These are phyloP conservation scores for Amaranthus cruentus DNA, from an alignment of 148 eudicot genomes.

Conservation along the genomic window DNA sequence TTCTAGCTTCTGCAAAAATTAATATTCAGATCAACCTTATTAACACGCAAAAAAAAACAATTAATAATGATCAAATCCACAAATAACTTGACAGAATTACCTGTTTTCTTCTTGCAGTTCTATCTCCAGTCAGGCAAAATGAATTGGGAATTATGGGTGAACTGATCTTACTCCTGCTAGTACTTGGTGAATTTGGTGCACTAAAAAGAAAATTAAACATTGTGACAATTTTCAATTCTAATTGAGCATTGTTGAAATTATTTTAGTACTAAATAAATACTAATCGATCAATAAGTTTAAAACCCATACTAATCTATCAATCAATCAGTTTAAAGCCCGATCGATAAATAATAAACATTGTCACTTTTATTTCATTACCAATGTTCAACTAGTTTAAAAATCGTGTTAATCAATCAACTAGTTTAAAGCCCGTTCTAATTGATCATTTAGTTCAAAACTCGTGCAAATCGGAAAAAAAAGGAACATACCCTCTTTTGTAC, in stretches of 20 bases:
- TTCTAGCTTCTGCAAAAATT: conserved; percentile 33
- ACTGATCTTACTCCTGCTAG: conserved; percentile 27
- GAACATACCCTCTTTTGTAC: conserved; percentile 26
- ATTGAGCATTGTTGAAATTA: background rate
- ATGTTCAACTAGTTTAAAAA: too few relatives aligned
- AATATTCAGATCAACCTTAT: background rate
- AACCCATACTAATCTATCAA: too few relatives aligned
- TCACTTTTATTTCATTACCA: too few relatives aligned
- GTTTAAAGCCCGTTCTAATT: background rate
- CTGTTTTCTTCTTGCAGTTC: conserved; percentile 36
- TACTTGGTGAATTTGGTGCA: conserved; percentile 28
- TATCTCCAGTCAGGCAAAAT: conserved; percentile 31
- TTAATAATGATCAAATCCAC: background rate
- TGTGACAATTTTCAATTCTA: background rate
- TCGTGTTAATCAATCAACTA: too few relatives aligned
- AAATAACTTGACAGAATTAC: conserved; percentile 10
- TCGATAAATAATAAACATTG: too few relatives aligned
- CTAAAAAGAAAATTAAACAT: conserved; percentile 13
- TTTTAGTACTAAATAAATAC: too few relatives aligned
- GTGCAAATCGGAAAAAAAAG: background rate
- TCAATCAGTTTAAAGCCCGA: too few relatives aligned
- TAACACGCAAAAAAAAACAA: background rate
- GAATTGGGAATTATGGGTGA: conserved; percentile 39
- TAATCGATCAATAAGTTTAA: too few relatives aligned
- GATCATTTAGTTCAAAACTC: background rate